phyloP scores from a whole-genome alignment of 305 asterid genomes.

The Withania somnifera region DNA sequence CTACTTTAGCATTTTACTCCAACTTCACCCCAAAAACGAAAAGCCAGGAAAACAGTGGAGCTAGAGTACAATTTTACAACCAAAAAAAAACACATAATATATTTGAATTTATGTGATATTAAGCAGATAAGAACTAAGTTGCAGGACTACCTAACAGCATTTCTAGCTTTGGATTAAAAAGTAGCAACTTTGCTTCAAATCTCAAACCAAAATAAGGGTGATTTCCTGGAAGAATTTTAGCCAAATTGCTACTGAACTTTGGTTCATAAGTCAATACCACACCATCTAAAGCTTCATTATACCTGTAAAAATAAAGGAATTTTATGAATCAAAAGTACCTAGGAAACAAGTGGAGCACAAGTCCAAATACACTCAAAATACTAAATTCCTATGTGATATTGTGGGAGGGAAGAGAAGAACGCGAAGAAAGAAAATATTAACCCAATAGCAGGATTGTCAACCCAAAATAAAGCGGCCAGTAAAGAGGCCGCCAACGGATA shows the following conservation, averaged over 20 bases:
- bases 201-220: constrained; percentile 53
- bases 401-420: not conserved
- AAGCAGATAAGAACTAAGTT: not conserved
- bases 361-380: not conserved
- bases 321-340: not conserved
- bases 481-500: not conserved
- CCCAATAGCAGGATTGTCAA: not conserved
- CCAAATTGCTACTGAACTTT: constrained; percentile 23
- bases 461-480: not conserved
- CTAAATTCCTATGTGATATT: not conserved
- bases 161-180: constrained; percentile 31
- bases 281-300: constrained; percentile 58
- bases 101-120: not conserved
- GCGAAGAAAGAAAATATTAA: not conserved
- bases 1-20: not conserved
- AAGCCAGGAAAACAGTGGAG: not conserved
- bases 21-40: not conserved
- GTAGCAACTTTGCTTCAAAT: constrained; percentile 23
- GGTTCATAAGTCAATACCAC: constrained; percentile 74
- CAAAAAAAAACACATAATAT: not conserved
- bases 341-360: not conserved
- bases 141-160: constrained; percentile 50
- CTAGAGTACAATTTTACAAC: not conserved
- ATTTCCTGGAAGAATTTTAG: constrained; percentile 53
- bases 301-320: constrained; percentile 21